phyloP scores from a whole-genome alignment of 108 stramenopile genomes.

The Nannochloropsis gaditana region DNA sequence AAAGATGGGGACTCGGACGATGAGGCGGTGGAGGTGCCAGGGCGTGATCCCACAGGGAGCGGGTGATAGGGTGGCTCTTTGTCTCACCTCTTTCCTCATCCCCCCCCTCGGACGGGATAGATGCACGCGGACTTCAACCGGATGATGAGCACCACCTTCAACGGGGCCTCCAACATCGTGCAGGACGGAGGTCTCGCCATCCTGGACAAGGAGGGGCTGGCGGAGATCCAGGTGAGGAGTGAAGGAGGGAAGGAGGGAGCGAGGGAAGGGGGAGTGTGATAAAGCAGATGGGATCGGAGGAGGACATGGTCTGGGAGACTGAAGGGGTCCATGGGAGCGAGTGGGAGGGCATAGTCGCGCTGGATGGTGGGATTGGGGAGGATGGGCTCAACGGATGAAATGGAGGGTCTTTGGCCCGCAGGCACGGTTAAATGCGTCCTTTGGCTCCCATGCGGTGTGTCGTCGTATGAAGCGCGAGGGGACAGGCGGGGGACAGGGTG shows the following conservation, averaged over 20 bases:
- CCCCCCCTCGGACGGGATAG: not conserved
- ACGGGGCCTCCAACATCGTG: conserved; percentile 93
- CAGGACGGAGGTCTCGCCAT: conserved; percentile 88
- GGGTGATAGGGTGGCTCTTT: not conserved
- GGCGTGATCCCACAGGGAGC: not conserved
- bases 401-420: not conserved
- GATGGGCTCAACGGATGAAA: too few relatives aligned
- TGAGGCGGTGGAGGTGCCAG: not conserved
- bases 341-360: too few relatives aligned
- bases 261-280: not conserved
- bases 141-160: conserved; percentile 95
- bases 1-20: not conserved
- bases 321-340: too few relatives aligned
- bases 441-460: not conserved
- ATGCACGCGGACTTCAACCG: conserved; percentile 84
- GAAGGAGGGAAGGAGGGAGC: not conserved
- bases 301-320: not conserved
- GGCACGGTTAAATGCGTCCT: not conserved
- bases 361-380: too few relatives aligned
- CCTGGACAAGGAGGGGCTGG: conserved; percentile 81
- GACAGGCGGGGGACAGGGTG: too few relatives aligned
- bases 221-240: conserved; percentile 66
- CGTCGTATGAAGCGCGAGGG: too few relatives aligned
- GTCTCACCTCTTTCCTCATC: not conserved
- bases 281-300: not conserved